Evolutionary conservation across 1,284 basidiomycete genomes (phyloP).

Genomic region (Papiliotrema flavescens): DNA sequence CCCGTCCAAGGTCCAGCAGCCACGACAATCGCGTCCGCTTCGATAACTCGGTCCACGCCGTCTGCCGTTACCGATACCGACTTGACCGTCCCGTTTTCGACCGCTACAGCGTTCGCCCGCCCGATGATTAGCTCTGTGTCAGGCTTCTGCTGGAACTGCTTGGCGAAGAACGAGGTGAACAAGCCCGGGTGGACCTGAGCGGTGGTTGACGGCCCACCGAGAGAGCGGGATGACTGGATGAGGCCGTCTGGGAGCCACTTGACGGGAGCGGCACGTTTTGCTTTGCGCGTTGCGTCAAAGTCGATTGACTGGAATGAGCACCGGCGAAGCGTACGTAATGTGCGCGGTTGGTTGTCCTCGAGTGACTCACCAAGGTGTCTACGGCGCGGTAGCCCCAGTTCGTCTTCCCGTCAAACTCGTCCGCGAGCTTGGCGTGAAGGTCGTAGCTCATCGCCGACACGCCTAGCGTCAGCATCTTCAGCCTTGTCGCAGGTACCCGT

Average conservation of each 20-base stretch:
- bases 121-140: slow-evolving; percentile 35
- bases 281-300: slow-evolving; percentile 36
- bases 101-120: slow-evolving; percentile 18
- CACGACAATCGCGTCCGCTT: slow-evolving; percentile 59
- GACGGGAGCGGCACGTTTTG: slow-evolving; percentile 33
- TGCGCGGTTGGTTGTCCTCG: no score
- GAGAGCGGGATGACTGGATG: slow-evolving; percentile 32
- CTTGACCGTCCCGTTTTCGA: not conserved
- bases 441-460: slow-evolving; percentile 72
- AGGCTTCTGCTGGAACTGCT: slow-evolving; percentile 41
- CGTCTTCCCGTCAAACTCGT: slow-evolving; percentile 65
- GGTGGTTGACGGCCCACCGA: slow-evolving; percentile 40
- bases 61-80: not conserved
- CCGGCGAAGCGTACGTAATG: not conserved
- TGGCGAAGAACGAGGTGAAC: slow-evolving; percentile 73
- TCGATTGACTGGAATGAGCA: slow-evolving; percentile 32
- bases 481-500: not conserved
- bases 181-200: slow-evolving; percentile 44
- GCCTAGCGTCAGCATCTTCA: slow-evolving; percentile 25
- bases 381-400: slow-evolving; percentile 81
- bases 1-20: slow-evolving; percentile 87
- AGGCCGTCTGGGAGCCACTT: slow-evolving; percentile 40
- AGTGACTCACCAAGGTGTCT: slow-evolving; percentile 47
- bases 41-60: slow-evolving; percentile 44
- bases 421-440: slow-evolving; percentile 74